Percentiles rank a stretch among this genome's conserved stretches.
phyloP scores from a whole-genome alignment of 768 basidiomycete genomes.

The Kwoniella europaea region DNA sequence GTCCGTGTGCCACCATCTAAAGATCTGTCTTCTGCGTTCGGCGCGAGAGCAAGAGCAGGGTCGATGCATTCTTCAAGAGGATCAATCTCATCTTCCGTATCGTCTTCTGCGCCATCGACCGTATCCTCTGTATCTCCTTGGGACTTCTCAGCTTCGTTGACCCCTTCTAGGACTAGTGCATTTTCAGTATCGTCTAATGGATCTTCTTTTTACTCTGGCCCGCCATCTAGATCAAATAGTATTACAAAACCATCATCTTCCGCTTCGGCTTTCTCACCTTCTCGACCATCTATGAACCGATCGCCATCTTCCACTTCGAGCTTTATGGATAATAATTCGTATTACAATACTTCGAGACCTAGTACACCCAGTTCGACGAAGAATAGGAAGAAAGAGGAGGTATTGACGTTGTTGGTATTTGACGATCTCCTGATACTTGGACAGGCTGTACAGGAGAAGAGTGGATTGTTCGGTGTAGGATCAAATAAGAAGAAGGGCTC shows the following conservation, averaged over 20 bases:
- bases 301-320: constrained; percentile 20
- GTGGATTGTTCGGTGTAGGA: constrained; percentile 33
- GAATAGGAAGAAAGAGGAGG: constrained; percentile 35
- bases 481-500: constrained; percentile 26
- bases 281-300: constrained; percentile 19
- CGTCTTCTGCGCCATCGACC: constrained; percentile 28
- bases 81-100: constrained; percentile 38
- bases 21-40: constrained; percentile 8
- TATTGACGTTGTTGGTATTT: constrained; percentile 42
- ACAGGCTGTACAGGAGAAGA: constrained; percentile 15
- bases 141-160: constrained; percentile 31
- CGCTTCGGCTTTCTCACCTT: no score
- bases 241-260: no score
- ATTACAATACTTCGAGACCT: constrained; percentile 10
- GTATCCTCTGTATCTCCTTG: constrained; percentile 32
- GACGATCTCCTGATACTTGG: constrained; percentile 48
- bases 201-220: constrained; percentile 15
- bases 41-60: constrained; percentile 20
- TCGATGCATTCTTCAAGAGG: constrained; percentile 33
- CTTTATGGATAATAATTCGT: constrained; percentile 11
- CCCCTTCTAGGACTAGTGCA: constrained; percentile 31
- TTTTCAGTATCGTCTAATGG: constrained; percentile 36
- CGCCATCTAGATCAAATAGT: constrained; percentile 25
- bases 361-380: constrained; percentile 19
- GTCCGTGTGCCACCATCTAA: constrained; percentile 58